Evolutionary conservation across 495 filamentous ascomycete genomes (phyloP).

Genomic region (Bombardia bombarda): DNA sequence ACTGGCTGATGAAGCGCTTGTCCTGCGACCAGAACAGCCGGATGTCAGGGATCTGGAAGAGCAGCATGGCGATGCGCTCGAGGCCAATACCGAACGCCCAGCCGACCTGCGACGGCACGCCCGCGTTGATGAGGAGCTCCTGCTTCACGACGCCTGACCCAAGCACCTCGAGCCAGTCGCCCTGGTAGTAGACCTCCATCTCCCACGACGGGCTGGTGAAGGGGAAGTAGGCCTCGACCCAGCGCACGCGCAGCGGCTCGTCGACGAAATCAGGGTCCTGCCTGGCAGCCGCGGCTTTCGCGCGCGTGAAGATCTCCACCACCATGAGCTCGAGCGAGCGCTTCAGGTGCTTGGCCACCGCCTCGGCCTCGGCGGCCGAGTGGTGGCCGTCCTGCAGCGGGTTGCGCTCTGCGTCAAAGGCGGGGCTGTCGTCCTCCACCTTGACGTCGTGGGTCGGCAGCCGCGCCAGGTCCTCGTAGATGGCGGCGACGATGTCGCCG

Average conservation of each 20-base stretch:
- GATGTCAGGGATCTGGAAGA: constrained; percentile 93
- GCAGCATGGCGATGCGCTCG: constrained; percentile 90
- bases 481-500: constrained; percentile 52
- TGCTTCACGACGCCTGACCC: constrained; percentile 91
- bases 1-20: constrained; percentile 73
- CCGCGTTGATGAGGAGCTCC: constrained; percentile 65
- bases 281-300: constrained; percentile 54
- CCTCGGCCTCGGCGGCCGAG: constrained; percentile 66
- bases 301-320: constrained; percentile 77
- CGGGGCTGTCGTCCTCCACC: constrained; percentile 80
- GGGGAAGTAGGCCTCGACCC: constrained; percentile 96
- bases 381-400: constrained; percentile 71
- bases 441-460: constrained; percentile 65
- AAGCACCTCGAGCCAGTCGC: constrained; percentile 89
- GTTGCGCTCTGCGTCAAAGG: constrained; percentile 70
- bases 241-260: constrained; percentile 75
- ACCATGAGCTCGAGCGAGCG: constrained; percentile 82
- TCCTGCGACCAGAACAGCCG: constrained; percentile 95
- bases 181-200: constrained; percentile 89
- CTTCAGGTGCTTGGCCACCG: constrained; percentile 80
- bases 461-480: constrained; percentile 54
- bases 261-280: constrained; percentile 36
- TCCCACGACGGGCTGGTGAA: constrained; percentile 96
- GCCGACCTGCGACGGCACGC: constrained; percentile 65
- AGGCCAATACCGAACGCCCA: constrained; percentile 96